Base-by-base conservation (phyloP, 768 basidiomycete species). In the Boletus pseudopeckii region DNA sequence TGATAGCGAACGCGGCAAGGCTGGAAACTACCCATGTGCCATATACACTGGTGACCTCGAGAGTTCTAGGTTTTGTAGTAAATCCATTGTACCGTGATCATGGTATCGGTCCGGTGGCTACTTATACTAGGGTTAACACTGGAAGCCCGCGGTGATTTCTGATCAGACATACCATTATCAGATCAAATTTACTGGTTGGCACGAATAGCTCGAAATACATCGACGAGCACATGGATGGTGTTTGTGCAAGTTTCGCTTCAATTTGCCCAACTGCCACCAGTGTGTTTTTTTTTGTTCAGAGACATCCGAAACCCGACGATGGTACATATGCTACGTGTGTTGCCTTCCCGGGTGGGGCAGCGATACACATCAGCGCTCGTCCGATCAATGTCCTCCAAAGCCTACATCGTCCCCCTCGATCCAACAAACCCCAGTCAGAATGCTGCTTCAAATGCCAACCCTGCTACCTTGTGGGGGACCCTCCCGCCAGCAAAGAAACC, bases 361-460 rank as follows among this genome's bases (percentile, higher is more conserved):
- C 61, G 57, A 63, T 59, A 58, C 54, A 30, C 54, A 62, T 55
- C 64, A 57, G 49, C 45, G n/a, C 55, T 62, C 6, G 33, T 60
- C 28, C 53, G 70, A 65, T 71, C 70, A 36, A 84, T 85, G 77
- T 76, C 84, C 30, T 73, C 78, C 24, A 74, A 76, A 24, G 82
- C 84, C 15, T 80, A 76, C 67, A 60, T 88, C 68, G 65, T 86
- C 41, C 85, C 83, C 6, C 70, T 81, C 68, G 79, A 86, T 65
- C 81, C 78, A 58, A 64, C 73, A 53, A 66, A 52, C 54, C 70
- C 69, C 7, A 63, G 74, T 15, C 55, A 62, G 28, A 49, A 60
- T 37, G 57, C 67, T 17, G 60, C 63, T 13, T 56, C 73, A 0
- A 72, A 75, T 36, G 64, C 82, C 61, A 70, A 83, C 60, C 61